These are phyloP conservation scores for Terana coerulea DNA, from an alignment of 768 basidiomycete species.

Conservation along the genomic window DNA sequence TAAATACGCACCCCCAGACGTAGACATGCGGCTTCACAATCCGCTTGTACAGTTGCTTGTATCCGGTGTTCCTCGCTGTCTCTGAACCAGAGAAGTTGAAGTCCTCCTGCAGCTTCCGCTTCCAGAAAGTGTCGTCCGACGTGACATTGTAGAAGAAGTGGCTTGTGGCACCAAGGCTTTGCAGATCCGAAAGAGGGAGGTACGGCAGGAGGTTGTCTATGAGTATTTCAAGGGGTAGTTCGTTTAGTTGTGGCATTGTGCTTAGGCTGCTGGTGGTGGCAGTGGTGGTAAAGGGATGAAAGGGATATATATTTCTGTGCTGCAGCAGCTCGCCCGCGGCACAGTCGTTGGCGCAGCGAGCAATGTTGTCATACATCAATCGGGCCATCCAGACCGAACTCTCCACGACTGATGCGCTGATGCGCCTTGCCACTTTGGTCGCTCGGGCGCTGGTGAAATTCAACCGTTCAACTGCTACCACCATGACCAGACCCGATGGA, in stretches of 20 bases:
- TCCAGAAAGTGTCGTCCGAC: conserved; percentile 80
- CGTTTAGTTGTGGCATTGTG: conserved; percentile 38
- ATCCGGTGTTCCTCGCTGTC: conserved; percentile 74
- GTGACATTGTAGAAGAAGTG: conserved; percentile 58
- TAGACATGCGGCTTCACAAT: conserved; percentile 50
- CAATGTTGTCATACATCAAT: too few species aligned
- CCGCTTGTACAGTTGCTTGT: conserved; percentile 76
- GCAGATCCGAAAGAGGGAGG: conserved; percentile 51
- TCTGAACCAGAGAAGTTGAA: conserved; percentile 73
- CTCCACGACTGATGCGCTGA: too few species aligned
- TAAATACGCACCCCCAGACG: conserved; percentile 55
- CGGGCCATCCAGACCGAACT: too few species aligned
- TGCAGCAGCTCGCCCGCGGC: too few species aligned
- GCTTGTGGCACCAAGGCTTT: conserved; percentile 57
- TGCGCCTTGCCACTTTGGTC: too few species aligned
- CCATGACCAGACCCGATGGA: too few species aligned
- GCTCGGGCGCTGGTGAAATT: too few species aligned
- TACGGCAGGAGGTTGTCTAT: conserved; percentile 67
- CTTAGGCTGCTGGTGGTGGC: not conserved
- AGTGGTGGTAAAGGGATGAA: not conserved
- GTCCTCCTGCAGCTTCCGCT: conserved; percentile 59
- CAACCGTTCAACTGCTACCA: too few species aligned
- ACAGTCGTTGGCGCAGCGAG: too few species aligned
- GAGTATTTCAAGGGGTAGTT: conserved; percentile 74
- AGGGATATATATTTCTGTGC: too few species aligned